Percentiles rank a stretch among this genome's conserved stretches.
These are phyloP conservation scores for Chlamydomonas urium DNA, from an alignment of 139 green algal genomes.

Conservation along the genomic window DNA sequence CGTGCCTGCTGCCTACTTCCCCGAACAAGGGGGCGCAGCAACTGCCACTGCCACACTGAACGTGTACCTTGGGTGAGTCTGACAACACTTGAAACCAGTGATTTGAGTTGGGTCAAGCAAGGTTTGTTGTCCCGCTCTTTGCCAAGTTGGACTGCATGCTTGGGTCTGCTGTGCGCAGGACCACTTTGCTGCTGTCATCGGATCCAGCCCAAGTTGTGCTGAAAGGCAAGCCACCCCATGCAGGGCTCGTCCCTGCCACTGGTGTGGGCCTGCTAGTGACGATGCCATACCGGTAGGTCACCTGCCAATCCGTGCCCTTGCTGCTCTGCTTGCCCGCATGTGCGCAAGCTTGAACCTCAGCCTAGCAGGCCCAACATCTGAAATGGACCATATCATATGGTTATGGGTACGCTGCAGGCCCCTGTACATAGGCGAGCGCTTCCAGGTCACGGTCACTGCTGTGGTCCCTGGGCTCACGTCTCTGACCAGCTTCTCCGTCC, in stretches of 20 bases:
- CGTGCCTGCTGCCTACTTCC: conserved; percentile 24
- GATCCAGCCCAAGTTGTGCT: background rate
- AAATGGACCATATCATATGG: no score
- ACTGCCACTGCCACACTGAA: conserved; percentile 12
- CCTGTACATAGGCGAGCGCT: conserved; percentile 26
- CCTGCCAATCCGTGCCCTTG: no score
- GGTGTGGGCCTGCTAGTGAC: conserved; percentile 25
- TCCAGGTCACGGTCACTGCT: conserved; percentile 34
- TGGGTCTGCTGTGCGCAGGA: conserved; percentile 10
- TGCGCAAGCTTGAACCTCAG: no score
- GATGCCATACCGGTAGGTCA: conserved; percentile 29
- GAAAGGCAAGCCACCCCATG: conserved; percentile 2
- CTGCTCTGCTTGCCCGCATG: no score
- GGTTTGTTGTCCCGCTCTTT: background rate
- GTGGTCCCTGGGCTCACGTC: conserved; percentile 9
- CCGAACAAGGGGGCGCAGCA: background rate
- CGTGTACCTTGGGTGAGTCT: conserved; percentile 30
- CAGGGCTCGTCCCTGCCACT: conserved; percentile 4
- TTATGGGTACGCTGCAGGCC: no score
- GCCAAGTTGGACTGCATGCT: no score
- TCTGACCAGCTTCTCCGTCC: conserved; percentile 20
- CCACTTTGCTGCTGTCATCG: conserved; percentile 3
- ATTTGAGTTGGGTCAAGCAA: background rate
- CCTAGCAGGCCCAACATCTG: no score
- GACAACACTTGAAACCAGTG: background rate